These are phyloP conservation scores for Solanum raphanifolium DNA, from an alignment of 257 asterid genomes.

Conservation along the genomic window DNA sequence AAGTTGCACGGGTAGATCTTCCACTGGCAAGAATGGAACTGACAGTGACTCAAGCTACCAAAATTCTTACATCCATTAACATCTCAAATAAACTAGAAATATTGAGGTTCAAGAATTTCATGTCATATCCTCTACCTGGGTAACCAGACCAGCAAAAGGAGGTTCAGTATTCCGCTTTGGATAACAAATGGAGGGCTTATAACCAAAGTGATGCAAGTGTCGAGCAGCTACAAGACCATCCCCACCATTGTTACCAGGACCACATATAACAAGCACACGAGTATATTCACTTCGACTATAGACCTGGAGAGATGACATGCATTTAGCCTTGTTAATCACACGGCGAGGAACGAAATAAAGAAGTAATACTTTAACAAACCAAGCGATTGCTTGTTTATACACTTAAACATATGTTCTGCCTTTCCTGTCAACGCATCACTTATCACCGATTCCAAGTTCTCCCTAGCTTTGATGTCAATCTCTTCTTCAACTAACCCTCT, in stretches of 20 bases:
- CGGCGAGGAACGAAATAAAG: background rate
- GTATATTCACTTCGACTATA: constrained; percentile 7
- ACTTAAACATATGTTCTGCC: background rate
- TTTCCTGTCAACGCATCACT: background rate
- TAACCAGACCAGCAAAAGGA: constrained; percentile 43
- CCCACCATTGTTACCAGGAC: constrained; percentile 29
- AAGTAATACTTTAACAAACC: background rate
- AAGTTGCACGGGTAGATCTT: constrained; percentile 13
- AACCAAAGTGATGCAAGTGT: constrained; percentile 27
- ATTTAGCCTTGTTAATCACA: background rate
- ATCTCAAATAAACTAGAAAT: background rate
- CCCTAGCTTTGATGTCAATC: background rate
- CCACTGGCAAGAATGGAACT: constrained; percentile 31
- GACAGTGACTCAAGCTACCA: constrained; percentile 83
- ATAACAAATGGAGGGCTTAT: constrained; percentile 19
- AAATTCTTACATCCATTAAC: constrained; percentile 22
- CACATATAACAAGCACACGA: constrained; percentile 23
- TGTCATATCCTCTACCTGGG: constrained; percentile 48
- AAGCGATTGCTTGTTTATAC: background rate
- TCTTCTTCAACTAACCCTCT: background rate
- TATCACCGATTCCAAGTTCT: background rate
- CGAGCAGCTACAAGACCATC: constrained; percentile 29
- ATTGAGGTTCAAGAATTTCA: background rate
- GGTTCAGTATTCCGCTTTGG: constrained; percentile 16
- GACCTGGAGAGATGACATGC: constrained; percentile 7